Evolutionary conservation across 495 filamentous ascomycete genomes (phyloP), one percentile per base, ranked within the genome.

Genomic region (Penicillium paxilli): DNA sequence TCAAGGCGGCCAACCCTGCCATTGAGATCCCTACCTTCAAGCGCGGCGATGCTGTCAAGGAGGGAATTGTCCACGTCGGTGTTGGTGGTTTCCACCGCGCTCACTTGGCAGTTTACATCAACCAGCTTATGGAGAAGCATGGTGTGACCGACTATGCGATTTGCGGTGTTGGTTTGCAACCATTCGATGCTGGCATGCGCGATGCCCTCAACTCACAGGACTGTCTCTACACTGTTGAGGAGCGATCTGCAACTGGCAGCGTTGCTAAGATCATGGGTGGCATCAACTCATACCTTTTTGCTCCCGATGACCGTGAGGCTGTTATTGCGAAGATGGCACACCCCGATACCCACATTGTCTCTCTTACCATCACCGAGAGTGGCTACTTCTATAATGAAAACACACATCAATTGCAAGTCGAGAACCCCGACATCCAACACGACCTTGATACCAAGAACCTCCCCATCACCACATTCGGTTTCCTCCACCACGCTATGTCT

Each of bases 341-440:
- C 59, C 70, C 73, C 0, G 75, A 79, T 62, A 79, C 75, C 24
- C 73, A 70, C 58, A 79, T 79, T 32, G 75, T 79, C 16, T 79
- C 75, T 22, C 72, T 79, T 52, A 79, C 75, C 58, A 77, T 79
- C 65, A 79, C 75, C 52, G 75, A 79, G 62, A 75, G 73, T 60
- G 75, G 75, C 38, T 79, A 79, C 68, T 77, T 75, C 68, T 77
- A 77, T 64, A 79, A 79, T 55, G 75, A 79, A 56, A 79, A 79
- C 68, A 68, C 74, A 7, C 75, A 79, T 68, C 69, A 79, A 65
- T 67, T 79, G 44, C 66, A 72, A 44, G 61, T 52, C 55, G 69
- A 77, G 45, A 61, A 77, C 57, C 68, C 73, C n/a, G 74, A 77
- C 57, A 79, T 79, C 45, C 71, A 73, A 54, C 66, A 59, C 63